Evolutionary conservation across 805 yeast species (phyloP), one percentile per base, ranked within the genome.

Genomic region (Sugiyamaella smithiae): DNA sequence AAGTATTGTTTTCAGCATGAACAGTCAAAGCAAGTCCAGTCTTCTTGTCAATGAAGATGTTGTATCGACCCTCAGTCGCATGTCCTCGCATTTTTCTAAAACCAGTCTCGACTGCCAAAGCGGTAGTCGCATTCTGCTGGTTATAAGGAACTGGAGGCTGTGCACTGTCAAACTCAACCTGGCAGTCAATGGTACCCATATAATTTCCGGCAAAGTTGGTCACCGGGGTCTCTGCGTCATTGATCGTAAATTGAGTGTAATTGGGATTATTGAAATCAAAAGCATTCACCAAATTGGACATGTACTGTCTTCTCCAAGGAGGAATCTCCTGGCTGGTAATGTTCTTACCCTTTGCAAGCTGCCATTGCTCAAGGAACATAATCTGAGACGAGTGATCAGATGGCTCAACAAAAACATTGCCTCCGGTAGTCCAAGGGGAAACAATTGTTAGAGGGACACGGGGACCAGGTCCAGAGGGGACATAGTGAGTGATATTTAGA

Each of bases 351-450:
- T 49, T 36, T 12, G 46, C 51, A 24, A 40, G 29, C 17, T 52
- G 57, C 62, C 62, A 59, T 33, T 49, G 23, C 47, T 59, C 62
- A 12, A 58, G 40, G 48, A 59, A 58, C 50, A 58, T 29, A 17
- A 59, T 50, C 42, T 56, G 60, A 17, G 62, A 59, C 23, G 41
- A 53, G 45, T 59, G 62, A 43, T 59, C 62, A n/a, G 59, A 36
- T 8, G 62, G 61, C 43, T 52, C 61, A 23, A 60, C 51, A 47
- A 49, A 59, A 5, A 59, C 62, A n/a, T 52, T 16, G 7, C 60
- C 59, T n/a, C 62, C 62, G 31, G 59, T 54, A 28, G 61, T 52
- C 59, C 60, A 59, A 11, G 62, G 62, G 8, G 62, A 59, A 26
- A 57, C 38, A 14, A 53, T 53, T 26, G 41, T 50, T 46, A 57